phyloP scores from a whole-genome alignment of 2,329 filamentous ascomycete species.

The Scytalidium sp. region DNA sequence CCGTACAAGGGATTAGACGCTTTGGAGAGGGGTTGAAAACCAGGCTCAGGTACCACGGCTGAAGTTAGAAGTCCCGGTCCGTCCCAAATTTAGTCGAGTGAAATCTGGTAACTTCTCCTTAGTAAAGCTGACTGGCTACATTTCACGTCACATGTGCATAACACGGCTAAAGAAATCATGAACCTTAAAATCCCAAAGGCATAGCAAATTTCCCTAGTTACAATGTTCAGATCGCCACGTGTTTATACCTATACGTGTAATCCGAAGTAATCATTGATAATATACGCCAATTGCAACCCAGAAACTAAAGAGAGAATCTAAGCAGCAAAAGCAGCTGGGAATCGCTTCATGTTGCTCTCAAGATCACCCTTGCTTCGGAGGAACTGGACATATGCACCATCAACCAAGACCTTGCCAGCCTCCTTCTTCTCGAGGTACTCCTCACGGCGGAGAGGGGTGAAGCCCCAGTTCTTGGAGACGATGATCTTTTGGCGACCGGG shows the following conservation, averaged over 20 bases:
- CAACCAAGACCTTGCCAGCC: conserved; percentile 89
- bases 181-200: background rate
- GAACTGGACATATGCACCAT: conserved; percentile 99
- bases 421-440: conserved; percentile 97
- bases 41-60: background rate
- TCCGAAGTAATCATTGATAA: conserved; percentile 2
- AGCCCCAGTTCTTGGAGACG: conserved; percentile 99
- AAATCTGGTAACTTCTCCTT: no score
- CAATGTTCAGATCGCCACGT: background rate
- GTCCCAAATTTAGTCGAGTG: no score
- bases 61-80: no score
- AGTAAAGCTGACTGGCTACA: background rate
- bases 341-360: conserved; percentile 84
- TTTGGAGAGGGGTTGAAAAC: background rate
- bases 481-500: conserved; percentile 99
- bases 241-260: background rate
- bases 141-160: background rate
- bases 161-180: background rate
- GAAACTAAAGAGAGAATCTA: conserved; percentile 14
- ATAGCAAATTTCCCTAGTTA: background rate
- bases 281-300: conserved; percentile 3
- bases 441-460: conserved; percentile 96
- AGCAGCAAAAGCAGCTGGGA: conserved; percentile 81
- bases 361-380: conserved; percentile 88
- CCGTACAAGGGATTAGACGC: background rate